phyloP scores from a whole-genome alignment of 192 early-diverging fungal genomes.

The Pilaira anomala region DNA sequence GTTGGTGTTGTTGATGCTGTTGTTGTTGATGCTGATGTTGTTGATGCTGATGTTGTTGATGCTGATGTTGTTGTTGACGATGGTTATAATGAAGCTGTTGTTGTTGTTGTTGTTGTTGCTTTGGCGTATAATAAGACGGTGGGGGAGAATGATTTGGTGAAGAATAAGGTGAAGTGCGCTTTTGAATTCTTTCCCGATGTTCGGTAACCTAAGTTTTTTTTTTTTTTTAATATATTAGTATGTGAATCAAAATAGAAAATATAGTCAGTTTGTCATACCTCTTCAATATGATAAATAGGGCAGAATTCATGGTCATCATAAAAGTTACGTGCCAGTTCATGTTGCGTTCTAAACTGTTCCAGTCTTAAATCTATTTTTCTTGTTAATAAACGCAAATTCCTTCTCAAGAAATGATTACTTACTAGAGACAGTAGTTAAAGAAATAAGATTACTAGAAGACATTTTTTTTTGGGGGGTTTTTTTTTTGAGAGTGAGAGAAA shows the following conservation, averaged over 20 bases:
- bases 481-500: not conserved
- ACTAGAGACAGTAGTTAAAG: constrained; percentile 7
- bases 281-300: constrained; percentile 45
- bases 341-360: constrained; percentile 45
- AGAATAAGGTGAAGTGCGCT: constrained; percentile 17
- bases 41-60: too few relatives aligned
- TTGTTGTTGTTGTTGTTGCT: too few relatives aligned
- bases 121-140: too few relatives aligned
- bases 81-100: too few relatives aligned
- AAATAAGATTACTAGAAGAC: not conserved
- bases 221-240: not conserved
- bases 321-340: constrained; percentile 51
- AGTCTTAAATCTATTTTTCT: constrained; percentile 19
- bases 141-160: constrained; percentile 7
- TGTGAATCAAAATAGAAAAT: not conserved
- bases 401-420: not conserved
- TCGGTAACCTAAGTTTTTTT: not conserved
- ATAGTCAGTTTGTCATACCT: constrained; percentile 31
- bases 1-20: too few relatives aligned
- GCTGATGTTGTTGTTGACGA: too few relatives aligned
- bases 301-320: constrained; percentile 60
- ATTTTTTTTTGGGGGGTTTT: too few relatives aligned
- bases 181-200: constrained; percentile 24
- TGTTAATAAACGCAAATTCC: not conserved
- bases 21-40: too few relatives aligned